Evolutionary conservation across 441 rosid genomes (phyloP).

Genomic region (Populus hybrid): DNA sequence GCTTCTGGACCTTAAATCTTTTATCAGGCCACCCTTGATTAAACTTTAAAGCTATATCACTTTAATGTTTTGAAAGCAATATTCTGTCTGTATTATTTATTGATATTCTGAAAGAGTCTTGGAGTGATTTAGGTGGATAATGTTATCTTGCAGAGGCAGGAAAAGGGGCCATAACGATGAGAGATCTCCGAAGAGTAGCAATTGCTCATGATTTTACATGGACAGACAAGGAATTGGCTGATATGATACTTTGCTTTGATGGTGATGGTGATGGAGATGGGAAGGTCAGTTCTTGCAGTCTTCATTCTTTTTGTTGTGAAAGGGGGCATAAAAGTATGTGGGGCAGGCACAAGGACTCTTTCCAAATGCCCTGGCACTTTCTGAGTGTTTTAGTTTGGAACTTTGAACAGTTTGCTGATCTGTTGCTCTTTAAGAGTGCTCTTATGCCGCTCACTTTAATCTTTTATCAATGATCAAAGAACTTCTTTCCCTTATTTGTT

Average conservation of each 20-base stretch:
- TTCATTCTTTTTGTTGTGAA: background rate
- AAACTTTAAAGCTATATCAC: background rate
- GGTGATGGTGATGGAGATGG: constrained; percentile 56
- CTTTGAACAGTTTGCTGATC: background rate
- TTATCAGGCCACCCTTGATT: background rate
- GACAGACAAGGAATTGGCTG: constrained; percentile 62
- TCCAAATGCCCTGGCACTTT: background rate
- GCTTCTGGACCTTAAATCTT: background rate
- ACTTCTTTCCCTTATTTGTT: background rate
- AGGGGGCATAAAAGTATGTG: background rate
- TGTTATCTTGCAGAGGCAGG: constrained; percentile 50
- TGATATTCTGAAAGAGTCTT: background rate
- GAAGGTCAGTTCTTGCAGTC: constrained; percentile 45
- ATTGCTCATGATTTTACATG: constrained; percentile 66
- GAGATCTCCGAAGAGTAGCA: constrained; percentile 60
- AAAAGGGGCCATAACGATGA: constrained; percentile 46
- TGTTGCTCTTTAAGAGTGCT: background rate
- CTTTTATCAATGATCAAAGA: background rate
- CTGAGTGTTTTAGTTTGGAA: background rate
- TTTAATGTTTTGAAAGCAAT: background rate
- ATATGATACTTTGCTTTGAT: constrained; percentile 79
- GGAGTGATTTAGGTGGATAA: background rate
- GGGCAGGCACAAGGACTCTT: too few species aligned
- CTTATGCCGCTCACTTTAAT: background rate
- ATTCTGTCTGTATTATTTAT: background rate